These are phyloP conservation scores for Sclerotinia spermophila DNA, from an alignment of 2,329 filamentous ascomycete species.

Conservation along the genomic window DNA sequence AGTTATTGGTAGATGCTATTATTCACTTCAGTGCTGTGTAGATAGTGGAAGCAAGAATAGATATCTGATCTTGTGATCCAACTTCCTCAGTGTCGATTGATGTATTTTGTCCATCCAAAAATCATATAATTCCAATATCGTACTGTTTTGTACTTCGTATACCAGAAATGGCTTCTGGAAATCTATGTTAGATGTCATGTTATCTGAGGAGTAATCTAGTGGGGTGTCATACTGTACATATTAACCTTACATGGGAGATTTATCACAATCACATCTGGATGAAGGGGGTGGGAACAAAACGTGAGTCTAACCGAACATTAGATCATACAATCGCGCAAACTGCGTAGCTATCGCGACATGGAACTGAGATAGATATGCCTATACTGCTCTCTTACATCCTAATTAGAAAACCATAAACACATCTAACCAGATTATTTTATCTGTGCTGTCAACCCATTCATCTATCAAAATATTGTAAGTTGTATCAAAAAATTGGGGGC, in stretches of 20 bases:
- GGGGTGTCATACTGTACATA: neutral
- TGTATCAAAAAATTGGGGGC: neutral
- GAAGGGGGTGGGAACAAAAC: neutral
- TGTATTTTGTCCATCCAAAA: neutral
- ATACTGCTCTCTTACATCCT: neutral
- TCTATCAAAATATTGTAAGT: neutral
- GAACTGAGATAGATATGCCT: neutral
- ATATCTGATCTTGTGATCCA: neutral
- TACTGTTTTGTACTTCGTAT: neutral
- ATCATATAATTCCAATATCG: neutral
- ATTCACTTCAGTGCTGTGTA: neutral
- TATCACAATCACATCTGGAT: neutral
- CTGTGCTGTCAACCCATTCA: neutral
- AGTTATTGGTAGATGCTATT: neutral
- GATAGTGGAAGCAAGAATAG: neutral
- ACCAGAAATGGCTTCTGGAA: neutral
- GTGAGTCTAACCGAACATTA: neutral
- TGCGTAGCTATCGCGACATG: neutral
- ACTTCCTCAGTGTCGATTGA: too few relatives aligned
- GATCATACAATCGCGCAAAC: neutral
- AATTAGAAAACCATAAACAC: neutral
- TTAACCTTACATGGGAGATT: neutral
- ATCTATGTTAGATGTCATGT: neutral
- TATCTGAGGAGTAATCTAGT: neutral
- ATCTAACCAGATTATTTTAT: neutral